Conservation (phyloP, 2,329 filamentous ascomycete species). For the Dothideomycetes sp. region DNA sequence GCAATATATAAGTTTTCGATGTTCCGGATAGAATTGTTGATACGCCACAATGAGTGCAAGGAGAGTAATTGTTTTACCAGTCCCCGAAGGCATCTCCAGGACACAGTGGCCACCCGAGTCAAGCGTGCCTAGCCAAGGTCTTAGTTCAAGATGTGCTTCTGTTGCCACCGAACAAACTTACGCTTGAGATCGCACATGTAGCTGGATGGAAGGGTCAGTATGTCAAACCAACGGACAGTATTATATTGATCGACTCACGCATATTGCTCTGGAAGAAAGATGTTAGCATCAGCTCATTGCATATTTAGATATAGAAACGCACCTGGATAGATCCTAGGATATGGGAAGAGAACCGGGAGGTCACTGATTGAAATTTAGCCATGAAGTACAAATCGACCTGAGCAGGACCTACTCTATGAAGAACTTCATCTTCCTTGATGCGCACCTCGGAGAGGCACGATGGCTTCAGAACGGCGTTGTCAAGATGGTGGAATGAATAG, state of each 20-base stretch:
- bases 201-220: constrained; percentile 17
- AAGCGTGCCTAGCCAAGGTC: constrained; percentile 49
- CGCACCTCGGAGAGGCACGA: not conserved
- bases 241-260: constrained; percentile 30
- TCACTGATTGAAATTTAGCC: constrained; percentile 34
- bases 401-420: constrained; percentile 54
- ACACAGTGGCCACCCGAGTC: constrained; percentile 94
- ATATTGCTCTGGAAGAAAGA: constrained; percentile 50
- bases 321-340: constrained; percentile 59
- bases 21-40: constrained; percentile 85
- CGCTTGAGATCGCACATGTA: constrained; percentile 80
- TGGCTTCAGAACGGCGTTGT: too few species aligned
- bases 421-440: constrained; percentile 59
- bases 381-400: not conserved
- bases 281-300: too few species aligned
- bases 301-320: too few species aligned
- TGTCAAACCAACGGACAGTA: not conserved
- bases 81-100: constrained; percentile 97
- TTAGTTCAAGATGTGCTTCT: not conserved
- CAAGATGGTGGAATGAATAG: too few species aligned
- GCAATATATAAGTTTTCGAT: constrained; percentile 95
- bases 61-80: constrained; percentile 92
- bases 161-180: constrained; percentile 13
- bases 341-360: constrained; percentile 62
- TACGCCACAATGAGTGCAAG: constrained; percentile 94